These are phyloP conservation scores for Serendipita sp. DNA, from an alignment of 768 basidiomycete genomes.

Conservation along the genomic window DNA sequence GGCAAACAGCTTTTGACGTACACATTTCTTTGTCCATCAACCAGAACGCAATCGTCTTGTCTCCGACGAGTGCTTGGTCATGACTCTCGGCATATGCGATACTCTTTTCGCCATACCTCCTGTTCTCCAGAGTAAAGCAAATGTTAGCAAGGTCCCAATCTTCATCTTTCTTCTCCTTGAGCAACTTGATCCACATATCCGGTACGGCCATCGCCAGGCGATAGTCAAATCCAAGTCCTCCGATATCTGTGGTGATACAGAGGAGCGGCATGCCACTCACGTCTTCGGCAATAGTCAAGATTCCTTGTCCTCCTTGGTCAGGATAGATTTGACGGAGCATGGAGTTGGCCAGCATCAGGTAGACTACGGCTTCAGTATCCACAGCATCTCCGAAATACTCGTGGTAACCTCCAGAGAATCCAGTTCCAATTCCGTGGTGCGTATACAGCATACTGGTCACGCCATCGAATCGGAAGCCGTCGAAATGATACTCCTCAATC, in stretches of 20 bases:
- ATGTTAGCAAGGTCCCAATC: conserved; percentile 83
- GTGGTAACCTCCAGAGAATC: conserved; percentile 95
- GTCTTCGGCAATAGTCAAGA: conserved; percentile 93
- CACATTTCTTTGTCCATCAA: conserved; percentile 99
- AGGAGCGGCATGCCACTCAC: conserved; percentile 99
- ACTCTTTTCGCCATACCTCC: conserved; percentile 78
- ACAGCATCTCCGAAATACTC: conserved; percentile 86
- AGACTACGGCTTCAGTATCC: conserved; percentile 82
- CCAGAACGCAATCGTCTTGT: conserved; percentile 99
- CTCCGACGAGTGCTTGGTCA: conserved; percentile 95
- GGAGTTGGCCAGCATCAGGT: conserved; percentile 96
- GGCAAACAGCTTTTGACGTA: conserved; percentile 25
- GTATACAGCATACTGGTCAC: conserved; percentile 99
- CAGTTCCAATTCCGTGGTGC: conserved; percentile 95
- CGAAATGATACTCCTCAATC: conserved; percentile 90
- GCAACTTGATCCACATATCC: conserved; percentile 99
- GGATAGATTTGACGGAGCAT: conserved; percentile 74
- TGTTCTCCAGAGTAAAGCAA: conserved; percentile 77
- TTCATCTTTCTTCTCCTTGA: conserved; percentile 80
- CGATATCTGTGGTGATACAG: conserved; percentile 56
- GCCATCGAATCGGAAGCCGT: conserved; percentile 97
- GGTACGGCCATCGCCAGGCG: conserved; percentile 97
- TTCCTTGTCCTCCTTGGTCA: conserved; percentile 15
- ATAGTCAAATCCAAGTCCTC: conserved; percentile 96
- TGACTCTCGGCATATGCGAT: conserved; percentile 92